Conservation (phyloP, 2,329 filamentous ascomycete genomes). For the Colletotrichum coccodes region DNA sequence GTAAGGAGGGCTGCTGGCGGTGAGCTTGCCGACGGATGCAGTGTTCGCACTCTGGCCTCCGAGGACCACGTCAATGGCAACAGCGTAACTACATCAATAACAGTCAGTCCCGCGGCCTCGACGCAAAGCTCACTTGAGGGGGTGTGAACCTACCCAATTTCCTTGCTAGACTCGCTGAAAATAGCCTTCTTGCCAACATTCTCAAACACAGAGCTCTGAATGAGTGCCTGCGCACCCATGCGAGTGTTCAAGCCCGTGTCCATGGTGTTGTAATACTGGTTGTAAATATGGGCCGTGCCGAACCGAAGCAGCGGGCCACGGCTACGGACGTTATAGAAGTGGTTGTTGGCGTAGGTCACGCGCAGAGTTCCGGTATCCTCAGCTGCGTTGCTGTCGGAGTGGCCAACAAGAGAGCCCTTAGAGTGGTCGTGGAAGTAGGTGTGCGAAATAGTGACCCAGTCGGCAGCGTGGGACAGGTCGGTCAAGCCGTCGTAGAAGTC, state of each 20-base stretch:
- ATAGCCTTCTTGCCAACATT: constrained; percentile 45
- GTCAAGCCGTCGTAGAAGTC: constrained; percentile 74
- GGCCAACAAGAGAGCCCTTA: constrained; percentile 66
- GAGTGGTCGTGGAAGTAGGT: constrained; percentile 57
- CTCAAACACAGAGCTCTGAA: constrained; percentile 61
- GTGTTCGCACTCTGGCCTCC: constrained; percentile 54
- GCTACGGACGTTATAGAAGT: constrained; percentile 69
- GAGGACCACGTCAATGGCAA: constrained; percentile 49
- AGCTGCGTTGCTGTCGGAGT: constrained; percentile 62
- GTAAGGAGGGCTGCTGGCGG: constrained; percentile 60
- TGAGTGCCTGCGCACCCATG: constrained; percentile 60
- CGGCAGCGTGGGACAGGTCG: constrained; percentile 68
- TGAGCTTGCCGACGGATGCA: constrained; percentile 57
- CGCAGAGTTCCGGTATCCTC: constrained; percentile 68
- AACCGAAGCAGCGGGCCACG: constrained; percentile 69
- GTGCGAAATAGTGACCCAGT: constrained; percentile 62
- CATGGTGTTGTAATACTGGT: constrained; percentile 49
- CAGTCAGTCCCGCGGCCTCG: neutral
- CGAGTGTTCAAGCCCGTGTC: constrained; percentile 59
- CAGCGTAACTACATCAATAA: constrained; percentile 40
- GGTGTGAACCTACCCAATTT: constrained; percentile 13
- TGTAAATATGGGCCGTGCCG: constrained; percentile 67
- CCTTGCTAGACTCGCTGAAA: constrained; percentile 42
- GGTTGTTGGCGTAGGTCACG: constrained; percentile 71
- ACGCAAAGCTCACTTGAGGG: neutral